Evolutionary conservation across 345 rosid genomes (phyloP).

Genomic region (Alliaria petiolata): DNA sequence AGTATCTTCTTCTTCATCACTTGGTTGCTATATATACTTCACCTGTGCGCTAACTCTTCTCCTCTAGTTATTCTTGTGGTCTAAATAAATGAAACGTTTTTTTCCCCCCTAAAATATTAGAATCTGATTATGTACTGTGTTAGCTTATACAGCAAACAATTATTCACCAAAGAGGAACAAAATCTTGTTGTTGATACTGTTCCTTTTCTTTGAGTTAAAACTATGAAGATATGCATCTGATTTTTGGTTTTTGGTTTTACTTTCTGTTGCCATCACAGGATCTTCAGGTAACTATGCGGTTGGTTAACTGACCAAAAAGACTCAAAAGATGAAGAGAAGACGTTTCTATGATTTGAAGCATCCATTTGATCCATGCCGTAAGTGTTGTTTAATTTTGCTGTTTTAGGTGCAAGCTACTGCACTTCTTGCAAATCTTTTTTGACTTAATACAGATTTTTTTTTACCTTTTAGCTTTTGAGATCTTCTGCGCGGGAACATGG

Average conservation of each 20-base stretch:
- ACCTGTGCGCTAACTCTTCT: background rate
- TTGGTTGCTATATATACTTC: background rate
- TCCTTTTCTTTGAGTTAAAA: background rate
- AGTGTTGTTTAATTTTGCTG: slow-evolving; percentile 20
- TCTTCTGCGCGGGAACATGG: slow-evolving; percentile 60
- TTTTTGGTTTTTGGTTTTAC: background rate
- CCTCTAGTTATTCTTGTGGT: background rate
- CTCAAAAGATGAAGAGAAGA: slow-evolving; percentile 40
- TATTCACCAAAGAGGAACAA: background rate
- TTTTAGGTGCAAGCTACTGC: background rate
- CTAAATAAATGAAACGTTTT: background rate
- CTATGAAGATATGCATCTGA: background rate
- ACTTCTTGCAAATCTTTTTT: background rate
- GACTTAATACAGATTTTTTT: background rate
- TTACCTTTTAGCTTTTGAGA: slow-evolving; percentile 63
- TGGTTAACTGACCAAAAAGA: background rate
- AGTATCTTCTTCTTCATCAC: background rate
- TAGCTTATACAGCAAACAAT: background rate
- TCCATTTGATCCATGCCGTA: slow-evolving; percentile 52
- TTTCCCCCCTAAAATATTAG: no score
- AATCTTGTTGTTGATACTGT: background rate
- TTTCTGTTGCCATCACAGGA: slow-evolving; percentile 13
- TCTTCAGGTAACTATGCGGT: background rate
- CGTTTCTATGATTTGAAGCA: slow-evolving; percentile 50
- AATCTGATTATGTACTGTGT: no score